Evolutionary conservation across 768 basidiomycete species (phyloP), one percentile per base, ranked within the genome.

Genomic region (Collybia sordida): DNA sequence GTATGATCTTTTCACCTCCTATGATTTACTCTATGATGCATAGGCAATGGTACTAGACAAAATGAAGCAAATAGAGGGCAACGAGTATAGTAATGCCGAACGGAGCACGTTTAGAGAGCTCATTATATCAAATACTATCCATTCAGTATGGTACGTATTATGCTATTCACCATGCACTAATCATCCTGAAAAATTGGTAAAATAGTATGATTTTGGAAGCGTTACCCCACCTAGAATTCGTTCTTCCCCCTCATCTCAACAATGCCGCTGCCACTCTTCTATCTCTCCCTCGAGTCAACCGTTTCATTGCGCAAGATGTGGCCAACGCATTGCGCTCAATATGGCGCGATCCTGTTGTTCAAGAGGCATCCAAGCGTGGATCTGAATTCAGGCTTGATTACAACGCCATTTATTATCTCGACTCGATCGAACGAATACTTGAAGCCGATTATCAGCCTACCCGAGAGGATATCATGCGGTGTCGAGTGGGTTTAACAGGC

Each of bases 321-420:
- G 11, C 31, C 2, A 87, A 92, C 50, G 85, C 93, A 27, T 72
- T 95, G 47, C 77, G 79, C 1, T 81, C 80, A 3, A 78, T 98
- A 18, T 96, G 93, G 93, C 66, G 66, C 4, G 87, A 90, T 56
- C 71, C 78, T 3, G 88, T 85, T 36, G 83, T 97, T 27, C 78
- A 78, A 57, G 84, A 87, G 53, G 91, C 92, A 25, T 91, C 93
- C 28, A 73, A 78, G 43, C 80, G 93, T 51, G 82, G 86, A 19
- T 82, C 91, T 47, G 95, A 98, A 72, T 93, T 94, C 75, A 93
- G 98, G 70, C 77, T 98, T 47, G 95, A 96, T 69, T 93, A 97
- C 68, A 88, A 85, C 3, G 95, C 94, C 4, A 81, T 88, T 19
- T 98, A 97, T 81, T 98, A 93, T 74, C 96, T 97, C 78, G 87